These are phyloP conservation scores for Pelargonium nanum DNA, from an alignment of 345 rosid genomes.

Conservation along the genomic window DNA sequence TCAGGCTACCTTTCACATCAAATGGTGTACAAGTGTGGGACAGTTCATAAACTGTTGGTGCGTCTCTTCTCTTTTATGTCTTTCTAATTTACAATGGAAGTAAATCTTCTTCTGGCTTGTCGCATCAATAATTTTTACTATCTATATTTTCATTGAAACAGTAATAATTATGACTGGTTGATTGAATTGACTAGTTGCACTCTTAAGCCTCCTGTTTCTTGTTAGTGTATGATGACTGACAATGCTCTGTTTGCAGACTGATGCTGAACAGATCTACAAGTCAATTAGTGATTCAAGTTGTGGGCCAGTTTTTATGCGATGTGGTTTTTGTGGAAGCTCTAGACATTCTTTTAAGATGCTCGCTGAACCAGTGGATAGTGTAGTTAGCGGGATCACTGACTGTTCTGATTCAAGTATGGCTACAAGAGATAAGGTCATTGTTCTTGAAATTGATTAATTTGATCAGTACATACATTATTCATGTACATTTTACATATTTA, in stretches of 20 bases:
- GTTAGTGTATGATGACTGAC: background rate
- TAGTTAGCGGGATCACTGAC: background rate
- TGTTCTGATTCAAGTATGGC: background rate
- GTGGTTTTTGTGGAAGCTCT: conserved; percentile 43
- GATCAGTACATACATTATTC: background rate
- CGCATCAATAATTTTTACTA: background rate
- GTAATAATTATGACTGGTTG: background rate
- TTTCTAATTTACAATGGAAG: background rate
- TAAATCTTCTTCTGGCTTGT: background rate
- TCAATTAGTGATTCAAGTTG: conserved; percentile 32
- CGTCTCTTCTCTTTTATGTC: conserved; percentile 14
- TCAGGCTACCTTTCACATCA: conserved; percentile 76
- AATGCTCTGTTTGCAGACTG: conserved; percentile 33
- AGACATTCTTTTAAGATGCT: conserved; percentile 52
- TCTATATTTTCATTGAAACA: background rate
- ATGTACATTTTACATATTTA: background rate
- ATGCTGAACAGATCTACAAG: conserved; percentile 56
- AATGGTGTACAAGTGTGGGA: conserved; percentile 56
- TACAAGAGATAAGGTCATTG: background rate
- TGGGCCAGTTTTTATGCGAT: conserved; percentile 27
- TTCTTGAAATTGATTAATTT: background rate
- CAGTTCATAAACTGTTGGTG: conserved; percentile 69
- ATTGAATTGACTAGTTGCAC: background rate
- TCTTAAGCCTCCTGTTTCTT: background rate
- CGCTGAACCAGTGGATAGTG: conserved; percentile 26